These are phyloP conservation scores for Kwoniella heveanensis DNA, from an alignment of 768 basidiomycete species.

Conservation along the genomic window DNA sequence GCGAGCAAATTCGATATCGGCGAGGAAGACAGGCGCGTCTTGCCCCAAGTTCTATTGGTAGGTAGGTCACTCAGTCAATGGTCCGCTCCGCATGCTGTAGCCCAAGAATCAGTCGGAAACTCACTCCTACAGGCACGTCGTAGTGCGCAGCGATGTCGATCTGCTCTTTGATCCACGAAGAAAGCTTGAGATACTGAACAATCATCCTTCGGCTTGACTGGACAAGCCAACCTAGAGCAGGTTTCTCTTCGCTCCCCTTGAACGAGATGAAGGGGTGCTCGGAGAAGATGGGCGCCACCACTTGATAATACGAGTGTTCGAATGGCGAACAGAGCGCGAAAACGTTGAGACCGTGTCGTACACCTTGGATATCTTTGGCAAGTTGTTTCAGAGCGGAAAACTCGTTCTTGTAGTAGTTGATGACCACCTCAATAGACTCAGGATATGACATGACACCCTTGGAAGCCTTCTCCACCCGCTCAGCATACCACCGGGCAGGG, in stretches of 20 bases:
- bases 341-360: conserved; percentile 64
- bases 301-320: conserved; percentile 79
- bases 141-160: conserved; percentile 83
- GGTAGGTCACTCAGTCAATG: neutral
- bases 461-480: conserved; percentile 64
- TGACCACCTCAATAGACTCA: conserved; percentile 57
- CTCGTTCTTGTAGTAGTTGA: conserved; percentile 77
- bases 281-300: conserved; percentile 66
- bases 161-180: conserved; percentile 76
- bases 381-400: conserved; percentile 78
- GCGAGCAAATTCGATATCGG: conserved; percentile 89
- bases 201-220: conserved; percentile 82
- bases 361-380: conserved; percentile 79
- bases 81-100: neutral
- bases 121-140: conserved; percentile 78
- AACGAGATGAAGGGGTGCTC: conserved; percentile 88
- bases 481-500: conserved; percentile 72
- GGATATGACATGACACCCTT: conserved; percentile 65
- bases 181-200: conserved; percentile 74
- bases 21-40: conserved; percentile 81
- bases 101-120: conserved; percentile 4
- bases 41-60: conserved; percentile 72
- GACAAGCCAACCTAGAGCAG: conserved; percentile 87
- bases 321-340: conserved; percentile 84
- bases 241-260: conserved; percentile 60